These are phyloP conservation scores for Leishmania turanica DNA, from an alignment of 208 protist genomes.

Conservation along the genomic window DNA sequence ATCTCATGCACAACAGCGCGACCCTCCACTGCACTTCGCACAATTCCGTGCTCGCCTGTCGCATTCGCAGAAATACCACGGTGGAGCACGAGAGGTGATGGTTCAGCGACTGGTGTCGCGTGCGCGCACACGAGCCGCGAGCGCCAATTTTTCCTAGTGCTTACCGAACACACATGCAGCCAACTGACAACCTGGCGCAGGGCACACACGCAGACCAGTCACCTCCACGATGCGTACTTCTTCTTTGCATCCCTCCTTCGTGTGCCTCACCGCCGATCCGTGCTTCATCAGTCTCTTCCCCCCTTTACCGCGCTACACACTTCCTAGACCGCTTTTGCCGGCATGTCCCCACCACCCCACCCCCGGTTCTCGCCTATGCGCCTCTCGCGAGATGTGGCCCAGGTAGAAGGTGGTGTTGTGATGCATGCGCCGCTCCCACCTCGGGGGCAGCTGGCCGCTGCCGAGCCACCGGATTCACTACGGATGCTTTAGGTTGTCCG, in stretches of 20 bases:
- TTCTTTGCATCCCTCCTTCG: not conserved
- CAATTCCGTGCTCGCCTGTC: not conserved
- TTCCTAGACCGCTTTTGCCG: not conserved
- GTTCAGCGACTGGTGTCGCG: not conserved
- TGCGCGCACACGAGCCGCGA: not conserved
- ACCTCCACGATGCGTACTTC: not conserved
- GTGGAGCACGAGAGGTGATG: not conserved
- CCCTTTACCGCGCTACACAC: not conserved
- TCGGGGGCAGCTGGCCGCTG: conserved; percentile 41
- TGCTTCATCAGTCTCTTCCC: not conserved
- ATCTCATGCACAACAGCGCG: not conserved
- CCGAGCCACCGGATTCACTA: not conserved
- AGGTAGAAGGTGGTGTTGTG: conserved; percentile 54
- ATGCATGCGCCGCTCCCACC: conserved; percentile 61
- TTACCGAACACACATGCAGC: not conserved
- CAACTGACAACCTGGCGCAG: not conserved
- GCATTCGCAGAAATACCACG: not conserved
- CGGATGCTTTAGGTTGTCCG: not conserved
- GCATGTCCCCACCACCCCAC: conserved; percentile 52
- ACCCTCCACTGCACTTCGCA: not conserved
- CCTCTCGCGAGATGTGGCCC: conserved; percentile 67
- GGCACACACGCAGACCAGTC: not conserved
- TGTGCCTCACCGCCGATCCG: conserved; percentile 4
- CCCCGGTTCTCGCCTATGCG: conserved; percentile 62
- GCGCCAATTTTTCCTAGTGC: not conserved